Percentiles rank a stretch among this genome's conserved stretches.
phyloP scores from a whole-genome alignment of 257 asterid species.

The Forsythia viridissima region DNA sequence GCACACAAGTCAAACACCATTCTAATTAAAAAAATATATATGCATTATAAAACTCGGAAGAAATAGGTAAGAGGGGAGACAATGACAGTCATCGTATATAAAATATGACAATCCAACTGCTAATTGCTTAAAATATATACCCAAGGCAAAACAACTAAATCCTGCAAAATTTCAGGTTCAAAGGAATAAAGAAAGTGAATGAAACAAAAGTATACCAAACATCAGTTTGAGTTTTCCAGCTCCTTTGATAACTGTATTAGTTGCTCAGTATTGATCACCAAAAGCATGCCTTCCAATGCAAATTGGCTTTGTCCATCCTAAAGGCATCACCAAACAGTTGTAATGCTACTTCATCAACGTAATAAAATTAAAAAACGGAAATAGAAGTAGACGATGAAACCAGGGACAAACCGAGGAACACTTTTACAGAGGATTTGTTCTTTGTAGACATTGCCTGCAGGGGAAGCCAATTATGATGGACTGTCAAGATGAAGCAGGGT shows the following conservation, averaged over 20 bases:
- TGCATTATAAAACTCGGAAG: no score
- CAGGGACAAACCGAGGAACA: slow-evolving; percentile 91
- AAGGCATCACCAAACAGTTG: neutral
- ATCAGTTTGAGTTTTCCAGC: slow-evolving; percentile 49
- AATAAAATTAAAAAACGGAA: neutral
- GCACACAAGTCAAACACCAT: neutral
- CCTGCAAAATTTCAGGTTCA: no score
- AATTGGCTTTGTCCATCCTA: no score
- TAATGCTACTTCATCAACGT: no score
- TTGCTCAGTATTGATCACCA: slow-evolving; percentile 56
- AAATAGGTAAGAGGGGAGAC: neutral
- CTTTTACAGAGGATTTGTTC: slow-evolving; percentile 94
- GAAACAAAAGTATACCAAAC: slow-evolving; percentile 33
- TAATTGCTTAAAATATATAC: no score
- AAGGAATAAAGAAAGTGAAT: no score
- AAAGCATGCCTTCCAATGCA: slow-evolving; percentile 61
- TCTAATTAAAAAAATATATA: no score
- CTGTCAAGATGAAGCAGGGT: neutral
- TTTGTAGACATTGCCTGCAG: slow-evolving; percentile 86
- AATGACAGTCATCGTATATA: no score
- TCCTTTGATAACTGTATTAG: slow-evolving; percentile 48
- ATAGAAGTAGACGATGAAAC: slow-evolving; percentile 23
- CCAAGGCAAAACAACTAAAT: no score
- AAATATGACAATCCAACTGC: no score
- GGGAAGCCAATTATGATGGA: slow-evolving; percentile 10